Base-by-base conservation (phyloP, 495 filamentous ascomycete species). In the Xylaria longipes region DNA sequence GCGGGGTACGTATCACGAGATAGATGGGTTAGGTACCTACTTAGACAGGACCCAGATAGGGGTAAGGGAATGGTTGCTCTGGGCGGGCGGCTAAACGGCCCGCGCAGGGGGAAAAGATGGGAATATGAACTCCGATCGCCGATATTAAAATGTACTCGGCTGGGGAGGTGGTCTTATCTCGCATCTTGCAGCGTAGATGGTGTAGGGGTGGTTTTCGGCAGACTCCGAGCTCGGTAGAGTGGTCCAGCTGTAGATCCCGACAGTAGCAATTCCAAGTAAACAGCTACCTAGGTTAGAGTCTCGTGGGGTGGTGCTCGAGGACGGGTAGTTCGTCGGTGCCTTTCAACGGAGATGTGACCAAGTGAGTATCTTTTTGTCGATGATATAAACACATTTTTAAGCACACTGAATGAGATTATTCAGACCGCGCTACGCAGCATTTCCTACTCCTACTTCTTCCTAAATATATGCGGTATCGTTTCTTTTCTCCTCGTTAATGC, bases 11-110 rank as follows among this genome's bases (percentile, higher is more conserved):
- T 15, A 31, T 56, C 11, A 14, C 25, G 31, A 56, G 52, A 31
- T 31, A 56, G 25, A 58, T 60, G n/a, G 31, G 33, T 35, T 60
- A 60, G 31, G 33, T 37, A 8, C 37, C 37, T 12, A 8, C 37
- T 8, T 12, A 50, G 46, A 50, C 25, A 25, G 7, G 46, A 8
- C 3, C 6, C n/a, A 29, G 37, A 63, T 43, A 43, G 35, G 35
- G 58, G 15, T 27, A 60, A 29, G n/a, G 57, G 17, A 11, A 25
- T 31, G 46, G 29, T 1, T 20, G 22, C 15, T 39, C 15, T 31
- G 6, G 29, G 27, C 22, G 14, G 14, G 8, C 66, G 66, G 66
- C 15, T 60, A 58, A 61, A 45, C 66, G 66, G 66, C 11, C 66
- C 54, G 66, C 39, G 14, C 31, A 29, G 25, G 31, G 33, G 22